Evolutionary conservation across 371 early-diverging fungal genomes (phyloP), one percentile per base, ranked within the genome.

Genomic region (Lichtheimia ornata): DNA sequence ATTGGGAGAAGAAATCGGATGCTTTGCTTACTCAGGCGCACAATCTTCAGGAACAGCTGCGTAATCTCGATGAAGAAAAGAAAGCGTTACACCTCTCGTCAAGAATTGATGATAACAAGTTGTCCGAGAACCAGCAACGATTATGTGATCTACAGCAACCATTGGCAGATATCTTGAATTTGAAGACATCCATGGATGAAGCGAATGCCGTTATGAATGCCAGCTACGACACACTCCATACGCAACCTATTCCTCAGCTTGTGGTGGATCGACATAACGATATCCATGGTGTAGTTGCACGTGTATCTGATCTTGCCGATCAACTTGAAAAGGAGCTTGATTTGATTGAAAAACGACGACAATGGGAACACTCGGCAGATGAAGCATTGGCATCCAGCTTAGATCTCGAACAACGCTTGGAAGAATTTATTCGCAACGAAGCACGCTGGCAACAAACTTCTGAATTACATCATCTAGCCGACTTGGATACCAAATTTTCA

Each of bases 371-470:
- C 2, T 17, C 28, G 3, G 69, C 61, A 9, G 66, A 65, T 5
- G 20, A 24, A 9, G 53, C 50, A 30, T 20, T 69, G 6, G 52
- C 49, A 12, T 24, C 35, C 5, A 68, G 71, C 53, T 30, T 24
- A 5, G 54, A 63, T 13, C 56, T 59, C 20, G 70, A 69, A 13
- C n/a, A 52, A 25, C 52, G 52, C 1, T 54, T 65, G 2, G 69
- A 71, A 50, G 27, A 25, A 0, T 64, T 66, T 51, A 72, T 72
- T 30, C 47, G 58, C 20, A 11, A 52, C 1, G 15, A 25, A 15
- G 69, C 72, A 17, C 59, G 75, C 20, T 74, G 75, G 72, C 53
- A 47, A 47, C 35, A 6, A 35, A 1, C 35, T 9, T 47, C 47
- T n/a, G 47, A 47, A 47, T 18, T 7, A 6, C 47, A 47, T 1